Base-by-base conservation (phyloP, 768 basidiomycete species). In the Ramaria sp. region DNA sequence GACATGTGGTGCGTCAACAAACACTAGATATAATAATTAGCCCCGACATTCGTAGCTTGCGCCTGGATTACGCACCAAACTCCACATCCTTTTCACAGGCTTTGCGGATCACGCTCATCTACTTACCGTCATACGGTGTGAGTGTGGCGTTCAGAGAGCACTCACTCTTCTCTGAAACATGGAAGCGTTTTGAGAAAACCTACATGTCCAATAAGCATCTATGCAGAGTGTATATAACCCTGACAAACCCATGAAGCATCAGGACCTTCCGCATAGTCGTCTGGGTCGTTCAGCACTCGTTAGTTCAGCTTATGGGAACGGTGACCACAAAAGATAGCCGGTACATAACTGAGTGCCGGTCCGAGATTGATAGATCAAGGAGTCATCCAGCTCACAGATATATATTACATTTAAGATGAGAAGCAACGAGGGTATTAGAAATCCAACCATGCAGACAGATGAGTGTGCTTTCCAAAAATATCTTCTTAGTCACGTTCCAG, bases 61-160 rank as follows among this genome's bases (percentile, higher is more conserved):
- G 30, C 38, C 13, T 3, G 44, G 4, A 13, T 12, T 2, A 60
- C 66, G 30, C 51, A 83, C 86, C 82, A 52, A 88, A 70, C 59
- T 88, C 84, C 38, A 86, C 65, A 51, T 75, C 73, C 59, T 82
- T 80, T 55, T 71, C 78, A 58, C 79, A 78, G 56, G 83, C 74
- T 66, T 85, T 88, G 49, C 85, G 75, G 25, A 89, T 69, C 2
- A 85, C 86, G 18, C 82, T 84, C 43, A 88, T 69, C 85, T 89
- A 60, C 9, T 18, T 27, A 34, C n/a, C n/a, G n/a, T n/a, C n/a
- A n/a, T n/a, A n/a, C n/a, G n/a, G n/a, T n/a, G 30, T 32, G 30
- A 32, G 30, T n/a, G 30, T 32, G 30, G 5, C 32, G 13, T 34
- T 13, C 32, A 34, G 32, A 13, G 30, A n/a, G 10, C 20, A 55